Conservation (phyloP, 495 filamentous ascomycete genomes). For the Aspergillus kassunensis region DNA sequence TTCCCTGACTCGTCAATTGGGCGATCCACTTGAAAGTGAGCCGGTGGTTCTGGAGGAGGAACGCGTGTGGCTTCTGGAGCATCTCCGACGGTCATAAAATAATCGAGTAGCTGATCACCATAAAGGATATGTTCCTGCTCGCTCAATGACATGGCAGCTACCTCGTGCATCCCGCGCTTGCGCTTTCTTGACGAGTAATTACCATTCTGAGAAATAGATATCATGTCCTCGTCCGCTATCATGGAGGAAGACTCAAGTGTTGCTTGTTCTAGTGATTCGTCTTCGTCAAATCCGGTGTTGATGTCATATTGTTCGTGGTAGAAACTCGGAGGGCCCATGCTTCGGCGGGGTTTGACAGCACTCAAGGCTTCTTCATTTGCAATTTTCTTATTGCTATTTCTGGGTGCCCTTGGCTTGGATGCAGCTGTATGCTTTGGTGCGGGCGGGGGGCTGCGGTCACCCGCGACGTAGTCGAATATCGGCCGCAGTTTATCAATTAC, state of each 20-base stretch:
- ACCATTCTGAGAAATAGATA: constrained; percentile 61
- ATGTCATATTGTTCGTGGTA: constrained; percentile 55
- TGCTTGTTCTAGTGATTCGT: constrained; percentile 76
- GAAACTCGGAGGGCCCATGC: constrained; percentile 43
- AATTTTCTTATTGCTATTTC: constrained; percentile 34
- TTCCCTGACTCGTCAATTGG: constrained; percentile 85
- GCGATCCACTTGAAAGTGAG: constrained; percentile 80
- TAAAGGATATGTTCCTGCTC: constrained; percentile 87
- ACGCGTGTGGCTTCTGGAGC: constrained; percentile 54
- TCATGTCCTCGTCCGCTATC: constrained; percentile 73
- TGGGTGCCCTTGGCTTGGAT: constrained; percentile 66
- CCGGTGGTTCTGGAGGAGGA: constrained; percentile 71
- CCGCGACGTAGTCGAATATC: constrained; percentile 86
- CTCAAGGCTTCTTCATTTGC: constrained; percentile 39
- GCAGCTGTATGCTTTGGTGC: constrained; percentile 80
- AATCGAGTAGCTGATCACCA: constrained; percentile 87
- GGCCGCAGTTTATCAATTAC: constrained; percentile 74
- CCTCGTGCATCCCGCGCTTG: constrained; percentile 60
- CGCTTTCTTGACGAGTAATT: constrained; percentile 67
- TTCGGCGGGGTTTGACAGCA: constrained; percentile 38
- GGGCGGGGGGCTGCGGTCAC: constrained; percentile 82
- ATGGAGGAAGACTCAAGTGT: constrained; percentile 78
- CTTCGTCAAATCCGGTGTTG: constrained; percentile 61
- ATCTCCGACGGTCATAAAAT: constrained; percentile 79
- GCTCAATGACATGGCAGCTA: constrained; percentile 55